Base-by-base conservation (phyloP, 805 yeast genomes). In the Ogataea trehaloabstinens region DNA sequence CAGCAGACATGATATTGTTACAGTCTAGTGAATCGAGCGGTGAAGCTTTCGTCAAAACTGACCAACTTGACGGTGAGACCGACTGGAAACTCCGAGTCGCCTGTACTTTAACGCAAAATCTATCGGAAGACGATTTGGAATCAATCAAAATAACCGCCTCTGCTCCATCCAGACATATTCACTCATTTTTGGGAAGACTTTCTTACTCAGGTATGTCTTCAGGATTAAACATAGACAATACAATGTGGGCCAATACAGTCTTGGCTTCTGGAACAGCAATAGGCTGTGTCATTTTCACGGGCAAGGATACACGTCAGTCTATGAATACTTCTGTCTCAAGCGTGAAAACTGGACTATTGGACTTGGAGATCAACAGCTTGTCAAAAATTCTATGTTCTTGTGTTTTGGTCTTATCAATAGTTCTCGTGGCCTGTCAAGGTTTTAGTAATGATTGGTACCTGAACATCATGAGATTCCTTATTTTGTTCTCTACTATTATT, bases 171-270 rank as follows among this genome's bases (percentile, higher is more conserved):
- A 90, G 85, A 58, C 75, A 85, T 5, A 93, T 93, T 45, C 91
- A 90, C 53, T 62, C 72, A 2, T 93, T 93, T 61, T 60, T 77
- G 34, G 99, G 99, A 8, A 83, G 80, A 47, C 58, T 90, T 17
- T 68, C 78, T 2, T 70, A 73, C 43, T 80, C 78, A 37, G 75
- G 74, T 29, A 72, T 76, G 19, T 70, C 80, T 1, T 67, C 74
- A 17, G 85, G 93, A 4, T 66, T 93, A 11, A 72, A 83, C 3
- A 80, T 93, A 7, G 99, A 93, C 61, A 90, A 91, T 55, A 88
- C 99, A 0, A 63, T 95, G 58, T 93, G 99, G 99, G 97, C 98
- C 11, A 93, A 93, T 59, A 93, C 99, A 0, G 97, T 95, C 1
- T 69, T 95, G 12, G 98, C 99, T 0, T 85, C 96, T 0, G 98